Conservation (phyloP, 2,329 filamentous ascomycete genomes). For the Alternaria sp. region DNA sequence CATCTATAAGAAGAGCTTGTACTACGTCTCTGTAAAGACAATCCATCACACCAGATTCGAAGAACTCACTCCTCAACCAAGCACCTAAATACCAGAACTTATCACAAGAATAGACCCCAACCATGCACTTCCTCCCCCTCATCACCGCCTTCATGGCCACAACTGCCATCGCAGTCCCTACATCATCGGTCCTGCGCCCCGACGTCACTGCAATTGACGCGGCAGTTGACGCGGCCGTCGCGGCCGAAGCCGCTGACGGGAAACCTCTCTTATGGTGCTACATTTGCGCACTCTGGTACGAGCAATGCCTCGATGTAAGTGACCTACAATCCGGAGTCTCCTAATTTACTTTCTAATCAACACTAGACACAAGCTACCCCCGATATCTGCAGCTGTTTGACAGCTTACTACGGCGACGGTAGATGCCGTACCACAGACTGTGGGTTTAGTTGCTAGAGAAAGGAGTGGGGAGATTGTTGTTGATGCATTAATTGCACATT, state of each 20-base stretch:
- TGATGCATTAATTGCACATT: not conserved
- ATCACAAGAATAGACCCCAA: accelerated
- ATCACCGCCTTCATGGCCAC: not conserved
- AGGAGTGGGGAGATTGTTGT: not conserved
- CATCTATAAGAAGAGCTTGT: not conserved
- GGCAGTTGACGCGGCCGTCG: not conserved
- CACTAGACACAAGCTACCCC: not conserved
- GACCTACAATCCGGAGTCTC: not conserved
- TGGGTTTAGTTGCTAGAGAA: not conserved
- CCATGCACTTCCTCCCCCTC: not conserved
- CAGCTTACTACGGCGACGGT: not conserved
- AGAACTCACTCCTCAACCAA: too few relatives aligned
- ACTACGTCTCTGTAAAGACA: not conserved
- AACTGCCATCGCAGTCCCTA: not conserved
- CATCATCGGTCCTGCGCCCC: not conserved
- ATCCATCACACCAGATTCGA: not conserved
- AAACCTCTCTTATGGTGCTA: not conserved
- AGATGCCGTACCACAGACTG: not conserved
- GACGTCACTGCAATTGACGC: not conserved
- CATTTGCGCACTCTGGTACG: not conserved
- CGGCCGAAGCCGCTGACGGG: not conserved
- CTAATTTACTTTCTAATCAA: not conserved
- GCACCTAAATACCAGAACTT: accelerated
- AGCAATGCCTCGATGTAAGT: not conserved
- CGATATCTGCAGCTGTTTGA: not conserved